A percentile compares a stretch with the other conserved stretches of the same genome.
phyloP scores from a whole-genome alignment of 208 protist species.

The Trypanosoma scelopori region DNA sequence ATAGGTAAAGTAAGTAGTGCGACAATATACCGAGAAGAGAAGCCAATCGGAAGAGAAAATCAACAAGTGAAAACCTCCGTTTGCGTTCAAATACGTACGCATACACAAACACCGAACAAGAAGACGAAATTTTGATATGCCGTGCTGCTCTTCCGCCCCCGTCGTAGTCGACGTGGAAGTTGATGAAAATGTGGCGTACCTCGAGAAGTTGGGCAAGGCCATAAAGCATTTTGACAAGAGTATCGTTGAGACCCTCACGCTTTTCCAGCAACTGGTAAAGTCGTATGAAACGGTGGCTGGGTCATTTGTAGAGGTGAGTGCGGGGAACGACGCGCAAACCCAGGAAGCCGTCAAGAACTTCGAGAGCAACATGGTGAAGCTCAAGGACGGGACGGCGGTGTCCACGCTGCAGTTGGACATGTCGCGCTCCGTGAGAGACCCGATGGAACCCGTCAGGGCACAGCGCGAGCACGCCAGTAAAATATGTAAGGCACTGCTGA shows the following conservation, averaged over 20 bases:
- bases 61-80: background rate
- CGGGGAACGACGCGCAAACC: slow-evolving; percentile 27
- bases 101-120: background rate
- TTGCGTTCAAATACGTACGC: background rate
- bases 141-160: slow-evolving; percentile 12
- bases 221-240: slow-evolving; percentile 51
- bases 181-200: slow-evolving; percentile 38
- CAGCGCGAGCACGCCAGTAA: slow-evolving; percentile 48
- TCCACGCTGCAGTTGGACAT: slow-evolving; percentile 63
- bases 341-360: slow-evolving; percentile 35
- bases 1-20: background rate
- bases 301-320: slow-evolving; percentile 50
- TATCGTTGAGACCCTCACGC: slow-evolving; percentile 57
- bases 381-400: slow-evolving; percentile 60
- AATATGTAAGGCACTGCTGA: slow-evolving; percentile 32
- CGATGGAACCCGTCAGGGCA: slow-evolving; percentile 27
- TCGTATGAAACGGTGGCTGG: slow-evolving; percentile 52
- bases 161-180: slow-evolving; percentile 55
- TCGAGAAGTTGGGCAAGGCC: slow-evolving; percentile 42
- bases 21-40: background rate
- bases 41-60: background rate
- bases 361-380: slow-evolving; percentile 46
- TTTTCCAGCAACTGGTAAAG: slow-evolving; percentile 46
- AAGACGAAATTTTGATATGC: slow-evolving; percentile 23
- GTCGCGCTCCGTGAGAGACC: slow-evolving; percentile 30